Evolutionary conservation across 306 rosid genomes (phyloP).

Genomic region (Prunus davidiana): DNA sequence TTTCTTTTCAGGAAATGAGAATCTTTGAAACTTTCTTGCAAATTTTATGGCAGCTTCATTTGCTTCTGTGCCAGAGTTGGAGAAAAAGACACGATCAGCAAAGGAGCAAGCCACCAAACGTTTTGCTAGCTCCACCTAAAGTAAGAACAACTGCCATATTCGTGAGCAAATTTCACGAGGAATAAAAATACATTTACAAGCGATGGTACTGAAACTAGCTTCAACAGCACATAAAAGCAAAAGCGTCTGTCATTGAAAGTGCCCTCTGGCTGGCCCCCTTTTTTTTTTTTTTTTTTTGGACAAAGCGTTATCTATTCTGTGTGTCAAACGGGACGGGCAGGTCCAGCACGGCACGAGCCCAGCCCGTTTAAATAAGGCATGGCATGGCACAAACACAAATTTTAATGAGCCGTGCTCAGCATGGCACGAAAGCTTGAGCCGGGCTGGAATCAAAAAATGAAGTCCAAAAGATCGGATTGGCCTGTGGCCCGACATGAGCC

Average conservation of each 20-base stretch:
- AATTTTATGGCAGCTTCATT: slow-evolving; percentile 21
- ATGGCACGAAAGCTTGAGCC: rapidly evolving
- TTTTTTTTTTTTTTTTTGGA: too few species aligned
- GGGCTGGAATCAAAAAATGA: too few species aligned
- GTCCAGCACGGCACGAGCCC: rapidly evolving
- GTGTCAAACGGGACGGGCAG: rapidly evolving
- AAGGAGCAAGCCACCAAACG: slow-evolving; percentile 12
- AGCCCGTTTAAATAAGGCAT: too few species aligned
- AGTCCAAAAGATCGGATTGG: rapidly evolving
- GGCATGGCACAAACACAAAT: too few species aligned
- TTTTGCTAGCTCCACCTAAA: slow-evolving; percentile 15
- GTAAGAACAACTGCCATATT: background rate
- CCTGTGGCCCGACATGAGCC: too few species aligned
- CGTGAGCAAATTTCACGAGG: background rate
- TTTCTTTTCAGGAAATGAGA: background rate
- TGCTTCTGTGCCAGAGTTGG: slow-evolving; percentile 16
- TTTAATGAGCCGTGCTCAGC: too few species aligned
- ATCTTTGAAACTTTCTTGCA: slow-evolving; percentile 11
- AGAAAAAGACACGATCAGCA: slow-evolving; percentile 14
- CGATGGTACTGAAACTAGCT: background rate
- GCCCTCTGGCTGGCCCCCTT: too few species aligned
- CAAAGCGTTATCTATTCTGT: too few species aligned
- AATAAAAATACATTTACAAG: background rate
- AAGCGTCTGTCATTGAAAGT: too few species aligned
- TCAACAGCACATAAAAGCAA: too few species aligned